These are phyloP conservation scores for Juglanconis oblonga DNA, from an alignment of 2,329 filamentous ascomycete species.

Conservation along the genomic window DNA sequence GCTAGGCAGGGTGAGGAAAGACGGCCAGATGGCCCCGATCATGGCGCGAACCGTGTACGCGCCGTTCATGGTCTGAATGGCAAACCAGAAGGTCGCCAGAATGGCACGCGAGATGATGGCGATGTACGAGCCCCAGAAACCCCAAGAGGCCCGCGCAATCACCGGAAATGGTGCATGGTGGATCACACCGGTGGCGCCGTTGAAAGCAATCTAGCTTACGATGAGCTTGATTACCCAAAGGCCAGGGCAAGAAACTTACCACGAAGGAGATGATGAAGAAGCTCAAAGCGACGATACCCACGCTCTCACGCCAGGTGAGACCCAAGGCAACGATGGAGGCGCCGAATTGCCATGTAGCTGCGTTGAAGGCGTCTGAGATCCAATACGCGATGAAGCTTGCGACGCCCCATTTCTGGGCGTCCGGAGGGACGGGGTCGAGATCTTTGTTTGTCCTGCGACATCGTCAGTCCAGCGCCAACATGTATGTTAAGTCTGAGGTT, in stretches of 20 bases:
- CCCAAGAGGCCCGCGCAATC: slow-evolving; percentile 34
- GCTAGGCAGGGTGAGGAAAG: slow-evolving; percentile 38
- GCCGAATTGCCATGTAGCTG: slow-evolving; percentile 14
- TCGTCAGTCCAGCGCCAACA: not conserved
- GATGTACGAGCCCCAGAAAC: slow-evolving; percentile 33
- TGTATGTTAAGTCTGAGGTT: not conserved
- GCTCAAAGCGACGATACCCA: slow-evolving; percentile 10
- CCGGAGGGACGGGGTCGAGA: not conserved
- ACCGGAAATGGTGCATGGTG: slow-evolving; percentile 38
- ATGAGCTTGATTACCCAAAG: not conserved
- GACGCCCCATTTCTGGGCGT: not conserved
- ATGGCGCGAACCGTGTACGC: slow-evolving; percentile 14
- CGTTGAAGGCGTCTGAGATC: slow-evolving; percentile 11
- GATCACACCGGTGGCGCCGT: slow-evolving; percentile 33
- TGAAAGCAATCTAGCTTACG: slow-evolving; percentile 25
- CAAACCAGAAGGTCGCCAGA: slow-evolving; percentile 36
- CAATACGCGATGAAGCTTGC: slow-evolving; percentile 6
- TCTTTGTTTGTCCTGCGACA: slow-evolving; percentile 2
- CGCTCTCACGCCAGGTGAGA: slow-evolving; percentile 3
- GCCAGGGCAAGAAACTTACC: not conserved
- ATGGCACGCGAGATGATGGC: slow-evolving; percentile 32
- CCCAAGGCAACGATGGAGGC: slow-evolving; percentile 3
- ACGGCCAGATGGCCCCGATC: slow-evolving; percentile 36
- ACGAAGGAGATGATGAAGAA: slow-evolving; percentile 18
- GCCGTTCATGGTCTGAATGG: slow-evolving; percentile 30